Conservation (phyloP, 345 rosid species). For the Toxicodendron radicans region DNA sequence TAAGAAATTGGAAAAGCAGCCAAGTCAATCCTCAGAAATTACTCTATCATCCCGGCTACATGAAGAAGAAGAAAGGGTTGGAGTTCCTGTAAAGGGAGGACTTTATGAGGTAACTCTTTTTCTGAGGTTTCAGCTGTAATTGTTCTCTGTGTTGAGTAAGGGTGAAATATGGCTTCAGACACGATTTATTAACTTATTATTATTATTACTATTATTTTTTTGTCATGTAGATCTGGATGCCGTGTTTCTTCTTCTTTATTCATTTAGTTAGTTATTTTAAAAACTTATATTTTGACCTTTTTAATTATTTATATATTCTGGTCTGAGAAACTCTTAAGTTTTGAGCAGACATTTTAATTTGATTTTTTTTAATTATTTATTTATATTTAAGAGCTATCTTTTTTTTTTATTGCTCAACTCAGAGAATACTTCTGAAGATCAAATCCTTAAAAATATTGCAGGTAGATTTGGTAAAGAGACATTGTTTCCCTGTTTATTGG, state of each 20-base stretch:
- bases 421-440: slow-evolving; percentile 14
- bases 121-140: not conserved
- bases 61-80: slow-evolving; percentile 95
- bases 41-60: slow-evolving; percentile 44
- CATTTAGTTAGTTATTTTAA: too few relatives aligned
- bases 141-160: not conserved
- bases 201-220: too few relatives aligned
- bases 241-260: not conserved
- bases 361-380: not conserved
- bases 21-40: slow-evolving; percentile 32
- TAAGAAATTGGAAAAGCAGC: slow-evolving; percentile 33
- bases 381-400: not conserved
- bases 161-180: not conserved
- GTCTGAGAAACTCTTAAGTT: not conserved
- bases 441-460: slow-evolving; percentile 36
- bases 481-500: slow-evolving; percentile 94
- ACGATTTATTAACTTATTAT: not conserved
- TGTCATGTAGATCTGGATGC: not conserved
- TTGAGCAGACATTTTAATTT: not conserved
- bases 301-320: not conserved
- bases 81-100: slow-evolving; percentile 98
- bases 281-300: not conserved
- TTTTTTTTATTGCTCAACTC: not conserved
- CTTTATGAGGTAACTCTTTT: slow-evolving; percentile 68
- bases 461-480: slow-evolving; percentile 86